Percentiles rank a stretch among this genome's conserved stretches.
phyloP scores from a whole-genome alignment of 2,329 filamentous ascomycete genomes.

The Ceratocystis huliohia region DNA sequence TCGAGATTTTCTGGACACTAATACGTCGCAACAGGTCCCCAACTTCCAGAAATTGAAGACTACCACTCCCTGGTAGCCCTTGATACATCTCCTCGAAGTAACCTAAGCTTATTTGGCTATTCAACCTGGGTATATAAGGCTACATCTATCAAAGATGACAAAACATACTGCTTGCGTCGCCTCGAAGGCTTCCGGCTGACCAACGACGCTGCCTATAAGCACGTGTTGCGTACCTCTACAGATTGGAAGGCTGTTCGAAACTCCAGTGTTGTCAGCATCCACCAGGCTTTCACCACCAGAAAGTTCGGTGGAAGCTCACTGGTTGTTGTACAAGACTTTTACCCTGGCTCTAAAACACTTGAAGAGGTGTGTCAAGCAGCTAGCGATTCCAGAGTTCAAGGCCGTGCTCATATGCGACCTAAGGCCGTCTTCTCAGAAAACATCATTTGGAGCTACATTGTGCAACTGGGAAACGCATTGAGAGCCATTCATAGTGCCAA shows the following conservation, averaged over 20 bases:
- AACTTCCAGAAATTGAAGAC: constrained; percentile 68
- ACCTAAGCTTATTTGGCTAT: constrained; percentile 64
- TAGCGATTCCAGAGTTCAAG: constrained; percentile 21
- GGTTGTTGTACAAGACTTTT: constrained; percentile 87
- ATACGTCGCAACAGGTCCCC: constrained; percentile 32
- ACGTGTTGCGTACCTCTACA: constrained; percentile 72
- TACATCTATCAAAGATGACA: constrained; percentile 73
- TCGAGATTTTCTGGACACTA: neutral
- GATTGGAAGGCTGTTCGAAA: constrained; percentile 80
- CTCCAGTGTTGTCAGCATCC: constrained; percentile 69
- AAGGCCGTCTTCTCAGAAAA: constrained; percentile 50
- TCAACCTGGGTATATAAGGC: constrained; percentile 94
- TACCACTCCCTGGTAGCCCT: constrained; percentile 88
- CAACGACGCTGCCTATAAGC: constrained; percentile 67
- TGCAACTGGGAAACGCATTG: constrained; percentile 78
- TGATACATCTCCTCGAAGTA: constrained; percentile 69
- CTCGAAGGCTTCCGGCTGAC: constrained; percentile 63
- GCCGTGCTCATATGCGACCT: constrained; percentile 28
- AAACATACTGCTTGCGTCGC: constrained; percentile 65
- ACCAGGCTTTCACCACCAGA: constrained; percentile 86
- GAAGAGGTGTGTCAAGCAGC: constrained; percentile 61
- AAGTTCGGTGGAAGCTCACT: constrained; percentile 85
- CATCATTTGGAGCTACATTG: constrained; percentile 79
- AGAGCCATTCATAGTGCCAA: constrained; percentile 72
- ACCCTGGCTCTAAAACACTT: constrained; percentile 80